Evolutionary conservation across 2,329 filamentous ascomycete species (phyloP), one percentile per base, ranked within the genome.

Genomic region (Venturia nashicola): DNA sequence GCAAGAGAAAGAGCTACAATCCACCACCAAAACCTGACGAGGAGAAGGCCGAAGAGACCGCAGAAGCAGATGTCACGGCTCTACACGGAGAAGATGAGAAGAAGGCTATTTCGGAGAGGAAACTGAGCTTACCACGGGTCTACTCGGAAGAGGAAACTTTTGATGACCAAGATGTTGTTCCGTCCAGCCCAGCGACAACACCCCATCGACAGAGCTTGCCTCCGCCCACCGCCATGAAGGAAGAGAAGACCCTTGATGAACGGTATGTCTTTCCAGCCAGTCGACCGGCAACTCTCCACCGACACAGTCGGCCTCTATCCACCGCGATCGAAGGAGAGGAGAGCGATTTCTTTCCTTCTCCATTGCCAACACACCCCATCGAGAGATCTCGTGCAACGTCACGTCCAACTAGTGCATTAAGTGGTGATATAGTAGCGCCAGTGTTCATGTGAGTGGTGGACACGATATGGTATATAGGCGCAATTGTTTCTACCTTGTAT

Each of bases 1-100:
- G 80, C 55, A 81, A 78, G 0, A 81, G 83, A 0, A 83, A 84
- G 4, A 77, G 73, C 62, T 78, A 78, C 66, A n/a, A 39, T 12
- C 27, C 14, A n/a, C 32, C 51, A 9, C 32, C 27, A 14, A 36
- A 55, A 0, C 1, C 51, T 8, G 32, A 57, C 18, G 32, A 34
- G 32, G 51, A 57, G 16, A 57, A 36, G 8, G 32, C 51, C 27
- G 51, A 57, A 23, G 32, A 57, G 32, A 11, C 14, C 11, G 51
- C 51, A 57, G 51, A 36, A 57, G 27, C 51, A n/a, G 51, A 57
- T 5, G 51, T 36, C 51, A 57, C 2, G 51, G 39, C 27, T 36
- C 12, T 36, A 11, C 27, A 36, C 6, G 51, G 16, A 1, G 51
- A 57, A 34, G 51, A 57, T 9, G 32, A 57, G 27, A 36, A 8